Percentiles rank a stretch among this genome's conserved stretches.
These are phyloP conservation scores for Cucumis hystrix DNA, from an alignment of 306 rosid genomes.

Conservation along the genomic window DNA sequence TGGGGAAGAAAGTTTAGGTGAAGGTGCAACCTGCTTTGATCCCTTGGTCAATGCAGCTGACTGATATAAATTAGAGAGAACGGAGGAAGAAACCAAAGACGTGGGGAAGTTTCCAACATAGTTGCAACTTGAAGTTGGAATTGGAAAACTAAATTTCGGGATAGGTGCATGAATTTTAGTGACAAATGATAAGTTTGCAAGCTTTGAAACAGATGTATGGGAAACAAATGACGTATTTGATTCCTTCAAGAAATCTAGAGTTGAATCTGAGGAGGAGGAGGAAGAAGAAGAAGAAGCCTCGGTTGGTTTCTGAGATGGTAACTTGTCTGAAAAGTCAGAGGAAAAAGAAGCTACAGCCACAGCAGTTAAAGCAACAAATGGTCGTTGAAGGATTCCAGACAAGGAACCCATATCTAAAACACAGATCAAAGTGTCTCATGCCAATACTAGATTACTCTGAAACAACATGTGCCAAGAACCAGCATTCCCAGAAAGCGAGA, in stretches of 20 bases:
- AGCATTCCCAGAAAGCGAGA: neutral
- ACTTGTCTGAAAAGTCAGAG: conserved; percentile 36
- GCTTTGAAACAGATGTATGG: conserved; percentile 47
- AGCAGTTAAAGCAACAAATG: conserved; percentile 76
- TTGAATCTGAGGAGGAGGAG: conserved; percentile 24
- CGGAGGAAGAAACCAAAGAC: conserved; percentile 34
- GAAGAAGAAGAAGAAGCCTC: conserved; percentile 16
- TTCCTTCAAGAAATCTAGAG: conserved; percentile 12
- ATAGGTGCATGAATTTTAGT: conserved; percentile 43
- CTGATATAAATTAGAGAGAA: conserved; percentile 34
- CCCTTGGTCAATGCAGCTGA: conserved; percentile 48
- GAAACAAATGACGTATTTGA: conserved; percentile 34
- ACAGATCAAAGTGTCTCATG: conserved; percentile 16
- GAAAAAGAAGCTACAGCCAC: conserved; percentile 73
- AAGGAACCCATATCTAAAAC: conserved; percentile 50
- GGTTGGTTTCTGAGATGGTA: conserved; percentile 28
- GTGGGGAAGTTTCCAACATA: conserved; percentile 22
- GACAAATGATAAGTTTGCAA: conserved; percentile 36
- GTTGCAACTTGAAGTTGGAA: conserved; percentile 18
- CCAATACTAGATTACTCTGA: neutral
- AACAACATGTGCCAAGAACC: neutral
- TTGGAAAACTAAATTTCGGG: conserved; percentile 39
- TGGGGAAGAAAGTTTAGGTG: conserved; percentile 12
- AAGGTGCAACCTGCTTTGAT: conserved; percentile 19
- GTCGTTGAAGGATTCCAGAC: conserved; percentile 73